These are phyloP conservation scores for Periconia digitata DNA, from an alignment of 2,329 filamentous ascomycete genomes.

Conservation along the genomic window DNA sequence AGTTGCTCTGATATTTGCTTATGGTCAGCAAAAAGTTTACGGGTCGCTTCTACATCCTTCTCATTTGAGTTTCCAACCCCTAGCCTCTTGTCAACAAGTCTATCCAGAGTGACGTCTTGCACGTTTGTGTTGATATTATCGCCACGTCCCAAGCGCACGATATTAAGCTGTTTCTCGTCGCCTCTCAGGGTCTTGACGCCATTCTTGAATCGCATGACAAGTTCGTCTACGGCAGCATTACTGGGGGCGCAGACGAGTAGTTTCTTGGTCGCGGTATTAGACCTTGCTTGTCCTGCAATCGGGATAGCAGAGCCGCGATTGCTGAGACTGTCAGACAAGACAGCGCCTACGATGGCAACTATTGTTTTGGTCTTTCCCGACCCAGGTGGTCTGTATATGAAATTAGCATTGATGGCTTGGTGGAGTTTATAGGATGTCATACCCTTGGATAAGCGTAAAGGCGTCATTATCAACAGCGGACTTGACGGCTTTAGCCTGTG, in stretches of 20 bases:
- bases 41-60: constrained; percentile 53
- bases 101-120: constrained; percentile 88
- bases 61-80: constrained; percentile 43
- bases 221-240: constrained; percentile 94
- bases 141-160: constrained; percentile 84
- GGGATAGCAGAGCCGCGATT: constrained; percentile 50
- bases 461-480: constrained; percentile 94
- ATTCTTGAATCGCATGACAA: constrained; percentile 87
- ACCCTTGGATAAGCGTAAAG: constrained; percentile 93
- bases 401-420: constrained; percentile 17
- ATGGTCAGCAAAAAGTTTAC: constrained; percentile 71
- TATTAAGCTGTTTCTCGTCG: constrained; percentile 72
- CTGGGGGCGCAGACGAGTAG: constrained; percentile 96
- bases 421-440: constrained; percentile 19
- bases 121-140: constrained; percentile 92
- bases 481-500: constrained; percentile 87
- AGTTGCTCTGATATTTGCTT: constrained; percentile 66
- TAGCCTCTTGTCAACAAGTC: constrained; percentile 78
- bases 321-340: constrained; percentile 65
- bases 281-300: constrained; percentile 38
- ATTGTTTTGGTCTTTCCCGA: constrained; percentile 99
- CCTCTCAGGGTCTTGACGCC: constrained; percentile 80
- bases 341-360: constrained; percentile 87
- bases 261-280: constrained; percentile 67
- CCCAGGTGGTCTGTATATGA: constrained; percentile 70